These are phyloP conservation scores for Marasmius oreades DNA, from an alignment of 1,284 basidiomycete genomes.

Conservation along the genomic window DNA sequence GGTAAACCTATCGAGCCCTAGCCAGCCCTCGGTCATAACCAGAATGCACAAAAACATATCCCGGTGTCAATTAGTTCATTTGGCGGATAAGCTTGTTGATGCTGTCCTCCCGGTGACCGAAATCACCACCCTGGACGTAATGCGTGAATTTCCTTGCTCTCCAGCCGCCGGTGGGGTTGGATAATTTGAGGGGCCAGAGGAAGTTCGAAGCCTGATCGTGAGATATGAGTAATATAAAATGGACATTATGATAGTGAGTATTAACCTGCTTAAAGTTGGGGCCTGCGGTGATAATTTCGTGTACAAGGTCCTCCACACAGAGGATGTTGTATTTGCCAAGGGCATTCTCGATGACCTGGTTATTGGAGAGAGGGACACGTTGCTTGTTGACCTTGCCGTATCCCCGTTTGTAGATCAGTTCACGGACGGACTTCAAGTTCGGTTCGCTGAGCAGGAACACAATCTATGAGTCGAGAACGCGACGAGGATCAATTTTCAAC, in stretches of 20 bases:
- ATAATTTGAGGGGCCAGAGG: constrained; percentile 99
- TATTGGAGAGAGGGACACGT: constrained; percentile 94
- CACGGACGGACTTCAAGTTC: constrained; percentile 95
- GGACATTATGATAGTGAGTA: constrained; percentile 8
- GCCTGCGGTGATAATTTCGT: constrained; percentile 94
- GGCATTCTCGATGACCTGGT: constrained; percentile 87
- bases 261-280: constrained; percentile 97
- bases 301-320: constrained; percentile 96
- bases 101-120: constrained; percentile 92
- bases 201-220: constrained; percentile 77
- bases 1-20: constrained; percentile 6
- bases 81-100: constrained; percentile 97
- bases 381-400: constrained; percentile 99
- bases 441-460: constrained; percentile 61
- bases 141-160: constrained; percentile 95
- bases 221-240: constrained; percentile 3
- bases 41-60: constrained; percentile 11
- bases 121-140: constrained; percentile 93
- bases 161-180: constrained; percentile 99
- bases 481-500: constrained; percentile 28
- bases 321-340: constrained; percentile 97
- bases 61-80: constrained; percentile 71
- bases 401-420: constrained; percentile 99
- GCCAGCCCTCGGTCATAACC: constrained; percentile 14
- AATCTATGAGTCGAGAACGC: constrained; percentile 5